Evolutionary conservation across 345 rosid genomes (phyloP).

Genomic region (Pugionium dolabratum): DNA sequence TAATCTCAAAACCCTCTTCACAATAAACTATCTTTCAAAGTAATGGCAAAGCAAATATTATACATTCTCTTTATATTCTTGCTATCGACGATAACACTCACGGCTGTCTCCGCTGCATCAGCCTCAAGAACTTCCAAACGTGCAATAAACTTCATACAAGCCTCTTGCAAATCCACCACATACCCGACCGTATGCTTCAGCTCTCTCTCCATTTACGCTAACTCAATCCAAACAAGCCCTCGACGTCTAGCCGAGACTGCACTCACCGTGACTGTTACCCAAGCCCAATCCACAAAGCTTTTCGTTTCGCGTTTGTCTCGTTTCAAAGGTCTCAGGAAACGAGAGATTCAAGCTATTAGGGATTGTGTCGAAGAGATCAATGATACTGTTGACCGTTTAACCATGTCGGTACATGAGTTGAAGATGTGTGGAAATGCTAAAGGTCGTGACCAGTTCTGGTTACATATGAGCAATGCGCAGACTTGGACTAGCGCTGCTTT

Average conservation of each 20-base stretch:
- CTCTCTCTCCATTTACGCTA: slow-evolving; percentile 60
- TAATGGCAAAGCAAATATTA: slow-evolving; percentile 31
- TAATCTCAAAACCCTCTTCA: slow-evolving; percentile 31
- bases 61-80: slow-evolving; percentile 23
- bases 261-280: slow-evolving; percentile 56
- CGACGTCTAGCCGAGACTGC: slow-evolving; percentile 70
- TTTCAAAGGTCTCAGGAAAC: slow-evolving; percentile 51
- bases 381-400: slow-evolving; percentile 73
- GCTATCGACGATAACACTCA: slow-evolving; percentile 12
- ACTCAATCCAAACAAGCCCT: slow-evolving; percentile 59
- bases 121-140: slow-evolving; percentile 27
- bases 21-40: slow-evolving; percentile 12
- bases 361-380: slow-evolving; percentile 71
- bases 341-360: slow-evolving; percentile 59
- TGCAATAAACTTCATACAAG: slow-evolving; percentile 49
- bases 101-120: background rate
- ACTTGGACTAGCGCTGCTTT: slow-evolving; percentile 96
- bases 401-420: slow-evolving; percentile 59
- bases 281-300: slow-evolving; percentile 52
- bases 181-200: slow-evolving; percentile 66
- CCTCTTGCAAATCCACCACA: slow-evolving; percentile 62
- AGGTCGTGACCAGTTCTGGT: slow-evolving; percentile 56
- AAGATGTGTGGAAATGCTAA: slow-evolving; percentile 49
- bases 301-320: slow-evolving; percentile 53
- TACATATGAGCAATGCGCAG: slow-evolving; percentile 83